A percentile compares a stretch with the other conserved stretches of the same genome.
Conservation (phyloP, 2,329 filamentous ascomycete species). For the Arthrinium phaeospermum region DNA sequence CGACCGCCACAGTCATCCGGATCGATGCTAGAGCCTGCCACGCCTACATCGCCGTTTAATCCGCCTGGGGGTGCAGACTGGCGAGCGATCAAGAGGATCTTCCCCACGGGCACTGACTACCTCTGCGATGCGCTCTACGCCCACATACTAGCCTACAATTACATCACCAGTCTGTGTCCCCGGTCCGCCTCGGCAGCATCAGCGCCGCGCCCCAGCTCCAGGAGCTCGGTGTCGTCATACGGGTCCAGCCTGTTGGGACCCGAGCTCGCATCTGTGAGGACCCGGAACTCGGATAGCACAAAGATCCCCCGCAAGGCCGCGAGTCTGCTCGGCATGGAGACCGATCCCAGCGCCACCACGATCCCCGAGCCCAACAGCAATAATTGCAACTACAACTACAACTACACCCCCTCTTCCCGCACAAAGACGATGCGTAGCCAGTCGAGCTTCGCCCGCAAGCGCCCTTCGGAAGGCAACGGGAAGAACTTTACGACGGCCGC, state of each 20-base stretch:
- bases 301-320: conserved; percentile 52
- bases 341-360: conserved; percentile 26
- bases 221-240: conserved; percentile 24
- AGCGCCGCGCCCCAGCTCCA: conserved; percentile 23
- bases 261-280: conserved; percentile 13
- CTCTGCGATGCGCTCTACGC: conserved; percentile 65
- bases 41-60: neutral
- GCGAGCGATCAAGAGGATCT: conserved; percentile 56
- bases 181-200: conserved; percentile 28
- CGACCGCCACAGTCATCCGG: conserved; percentile 23
- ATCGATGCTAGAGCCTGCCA: conserved; percentile 24
- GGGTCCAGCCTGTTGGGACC: conserved; percentile 16
- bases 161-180: conserved; percentile 49
- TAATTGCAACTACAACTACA: neutral
- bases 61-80: conserved; percentile 39
- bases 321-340: conserved; percentile 53
- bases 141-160: conserved; percentile 65
- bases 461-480: conserved; percentile 21
- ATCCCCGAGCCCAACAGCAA: conserved; percentile 25
- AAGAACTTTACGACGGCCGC: conserved; percentile 24
- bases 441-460: conserved; percentile 25
- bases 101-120: conserved; percentile 57
- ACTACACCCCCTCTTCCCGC: conserved; percentile 20
- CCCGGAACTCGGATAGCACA: conserved; percentile 29
- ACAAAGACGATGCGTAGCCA: conserved; percentile 28